Conservation (phyloP, 139 green algal species). For the Raphidocelis subcapitata region DNA sequence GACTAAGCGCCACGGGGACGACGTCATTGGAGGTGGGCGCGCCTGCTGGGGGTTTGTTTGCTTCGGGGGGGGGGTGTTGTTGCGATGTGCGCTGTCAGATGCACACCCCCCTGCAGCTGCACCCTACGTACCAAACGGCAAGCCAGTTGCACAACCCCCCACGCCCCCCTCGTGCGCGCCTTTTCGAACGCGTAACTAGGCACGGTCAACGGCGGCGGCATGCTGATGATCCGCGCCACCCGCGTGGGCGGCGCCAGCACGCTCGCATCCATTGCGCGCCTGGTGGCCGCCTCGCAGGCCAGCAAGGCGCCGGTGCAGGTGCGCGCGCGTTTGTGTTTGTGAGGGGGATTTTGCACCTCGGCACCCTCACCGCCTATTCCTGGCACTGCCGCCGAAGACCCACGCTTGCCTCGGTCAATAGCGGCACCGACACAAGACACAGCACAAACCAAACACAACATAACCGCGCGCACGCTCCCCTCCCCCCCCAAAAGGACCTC, state of each 20-base stretch:
- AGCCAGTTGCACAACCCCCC: too few relatives aligned
- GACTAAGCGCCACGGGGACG: constrained; percentile 57
- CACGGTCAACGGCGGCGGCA: too few relatives aligned
- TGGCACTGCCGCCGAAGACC: too few relatives aligned
- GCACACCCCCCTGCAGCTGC: too few relatives aligned
- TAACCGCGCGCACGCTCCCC: background rate
- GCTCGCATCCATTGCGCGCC: constrained; percentile 87
- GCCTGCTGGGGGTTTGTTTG: too few relatives aligned
- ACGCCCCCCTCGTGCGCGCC: too few relatives aligned
- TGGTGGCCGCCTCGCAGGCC: constrained; percentile 92
- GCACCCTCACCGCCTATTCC: background rate
- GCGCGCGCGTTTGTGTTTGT: background rate
- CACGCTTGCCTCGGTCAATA: too few relatives aligned
- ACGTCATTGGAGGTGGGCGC: constrained; percentile 89
- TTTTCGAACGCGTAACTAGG: too few relatives aligned
- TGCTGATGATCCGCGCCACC: constrained; percentile 58
- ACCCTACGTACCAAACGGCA: too few relatives aligned
- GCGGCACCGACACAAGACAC: background rate
- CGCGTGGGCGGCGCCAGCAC: constrained; percentile 70
- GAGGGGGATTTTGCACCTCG: background rate
- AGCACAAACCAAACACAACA: background rate
- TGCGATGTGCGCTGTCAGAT: too few relatives aligned
- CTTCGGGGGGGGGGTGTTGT: too few relatives aligned
- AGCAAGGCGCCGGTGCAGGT: constrained; percentile 94
- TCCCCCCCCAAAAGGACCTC: constrained; percentile 69